Base-by-base conservation (phyloP, 352 stramenopile genomes). In the Blastocystis sp. region DNA sequence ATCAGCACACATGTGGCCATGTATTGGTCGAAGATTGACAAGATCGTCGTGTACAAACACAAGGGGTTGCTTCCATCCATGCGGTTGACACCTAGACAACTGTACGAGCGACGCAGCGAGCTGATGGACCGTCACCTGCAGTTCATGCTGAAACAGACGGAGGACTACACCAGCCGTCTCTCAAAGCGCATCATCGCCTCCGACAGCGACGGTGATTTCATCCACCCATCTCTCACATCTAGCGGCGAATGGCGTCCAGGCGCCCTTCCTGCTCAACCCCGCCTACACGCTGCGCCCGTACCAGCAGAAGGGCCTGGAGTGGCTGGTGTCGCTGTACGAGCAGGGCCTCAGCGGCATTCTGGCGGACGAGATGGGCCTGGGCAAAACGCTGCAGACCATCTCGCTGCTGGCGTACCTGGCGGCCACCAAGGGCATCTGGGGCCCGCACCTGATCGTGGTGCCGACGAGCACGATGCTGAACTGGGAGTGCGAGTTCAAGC, bases 381-480 rank as follows among this genome's bases (percentile, higher is more conserved):
- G 95, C 0, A 98, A 99, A 90, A 99, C 97, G 9, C 93, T 99
- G n/a, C 96, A 99, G 92, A 98, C 96, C n/a, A 98, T 99, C 84
- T 94, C 95, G 28, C 91, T 98, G 76, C 90, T 99, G 10, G 94
- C 96, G 9, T 96, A 98, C 90, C 91, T 99, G 4, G 96, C 96
- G 11, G 94, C 92, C 11, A 34, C 89, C 65, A 93, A 93, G 63
- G 95, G 96, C 7, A 93, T 99, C 45, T 99, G 96, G 96, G 97
- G 96, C 0, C 96, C 97, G 42, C 97, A 99, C 90, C 91, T 99
- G 40, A 97, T 99, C 66, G 93, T 99, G 38, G 97, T 98, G 1
- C 97, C 97, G 9, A 99, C 96, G 40, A 98, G 93, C 11, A 98
- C 95, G 88, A 93, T 99, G 40, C 93, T 99, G 24, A 99, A 99